Evolutionary conservation across 1,139 yeast species (phyloP), one percentile per base, ranked within the genome.

Genomic region (Geotrichum siamense): DNA sequence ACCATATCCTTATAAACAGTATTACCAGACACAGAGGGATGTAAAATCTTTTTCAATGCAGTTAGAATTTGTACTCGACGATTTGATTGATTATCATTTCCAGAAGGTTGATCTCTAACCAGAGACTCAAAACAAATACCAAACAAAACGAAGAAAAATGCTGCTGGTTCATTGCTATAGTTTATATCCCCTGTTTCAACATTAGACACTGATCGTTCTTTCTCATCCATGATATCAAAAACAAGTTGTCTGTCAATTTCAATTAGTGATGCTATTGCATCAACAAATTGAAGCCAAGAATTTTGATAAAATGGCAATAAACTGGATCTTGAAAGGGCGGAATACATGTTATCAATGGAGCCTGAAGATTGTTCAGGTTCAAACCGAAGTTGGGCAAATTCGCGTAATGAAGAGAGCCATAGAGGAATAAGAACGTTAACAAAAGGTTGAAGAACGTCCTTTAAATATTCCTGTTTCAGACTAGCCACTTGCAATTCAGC

Each of bases 41-140:
- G 75, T 27, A 85, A 68, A 27, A 86, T 68, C 47, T 77, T 71
- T 34, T 71, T 70, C 51, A 86, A 60, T 0, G 84, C 79, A 0
- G 59, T 57, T 43, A 83, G 63, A 2, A 79, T 72, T 41, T 71
- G 72, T 12, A 66, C 54, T 50, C 68, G 55, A 44, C 65, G 54
- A 53, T 61, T 37, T 3, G 45, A 41, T 25, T 38, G 40, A 44
- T 39, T 31, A 42, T 42, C 44, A 33, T 39, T 39, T 19, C 57
- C 52, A 21, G 60, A 36, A 42, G 55, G 50, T 39, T 51, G 52
- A 31, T 64, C 50, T 54, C 71, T 73, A 15, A 81, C 73, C 50
- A 86, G 68, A 0, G 83, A 75, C 55, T 85, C 95, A 45, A 86
- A 72, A 59, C 96, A 85, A 53, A 85, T 83, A 31, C 95, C 85